Evolutionary conservation across 2,329 filamentous ascomycete genomes (phyloP).

Genomic region (Byssoonygena ceratinophila): DNA sequence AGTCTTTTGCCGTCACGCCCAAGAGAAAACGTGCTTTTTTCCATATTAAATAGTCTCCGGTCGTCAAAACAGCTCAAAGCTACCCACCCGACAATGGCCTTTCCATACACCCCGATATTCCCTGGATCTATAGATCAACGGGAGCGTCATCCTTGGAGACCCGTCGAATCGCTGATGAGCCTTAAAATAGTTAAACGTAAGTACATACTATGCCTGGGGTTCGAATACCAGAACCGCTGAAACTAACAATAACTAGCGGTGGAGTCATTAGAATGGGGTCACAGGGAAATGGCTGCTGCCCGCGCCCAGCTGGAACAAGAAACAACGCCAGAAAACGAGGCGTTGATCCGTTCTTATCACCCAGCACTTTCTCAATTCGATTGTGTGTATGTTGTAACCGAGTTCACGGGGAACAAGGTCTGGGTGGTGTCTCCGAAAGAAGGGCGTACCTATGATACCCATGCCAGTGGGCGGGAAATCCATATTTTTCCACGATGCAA

Average conservation of each 20-base stretch:
- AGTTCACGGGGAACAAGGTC: conserved; percentile 3
- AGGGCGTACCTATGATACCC: conserved; percentile 1
- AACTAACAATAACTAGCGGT: conserved; percentile 1
- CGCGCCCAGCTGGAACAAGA: neutral
- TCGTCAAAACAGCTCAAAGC: neutral
- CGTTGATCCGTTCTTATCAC: conserved; percentile 9
- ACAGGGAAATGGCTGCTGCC: neutral
- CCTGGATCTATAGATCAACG: neutral
- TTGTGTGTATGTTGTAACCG: neutral
- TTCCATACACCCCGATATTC: neutral
- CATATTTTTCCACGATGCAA: conserved; percentile 5
- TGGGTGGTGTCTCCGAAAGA: conserved; percentile 3
- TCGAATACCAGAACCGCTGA: conserved; percentile 1
- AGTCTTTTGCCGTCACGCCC: neutral
- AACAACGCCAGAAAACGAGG: conserved; percentile 1
- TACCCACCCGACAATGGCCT: conserved; percentile 1
- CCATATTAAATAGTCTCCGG: neutral
- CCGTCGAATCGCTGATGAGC: neutral
- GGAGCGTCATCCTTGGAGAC: neutral
- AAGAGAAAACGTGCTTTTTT: neutral
- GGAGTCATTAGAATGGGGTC: conserved; percentile 1
- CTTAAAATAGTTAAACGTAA: neutral
- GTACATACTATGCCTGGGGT: conserved; percentile 1
- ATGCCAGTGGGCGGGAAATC: conserved; percentile 6
- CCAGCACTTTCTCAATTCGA: neutral